A percentile compares a stretch with the other conserved stretches of the same genome.
Conservation (phyloP, 2,329 filamentous ascomycete species). For the Fusarium equiseti region DNA sequence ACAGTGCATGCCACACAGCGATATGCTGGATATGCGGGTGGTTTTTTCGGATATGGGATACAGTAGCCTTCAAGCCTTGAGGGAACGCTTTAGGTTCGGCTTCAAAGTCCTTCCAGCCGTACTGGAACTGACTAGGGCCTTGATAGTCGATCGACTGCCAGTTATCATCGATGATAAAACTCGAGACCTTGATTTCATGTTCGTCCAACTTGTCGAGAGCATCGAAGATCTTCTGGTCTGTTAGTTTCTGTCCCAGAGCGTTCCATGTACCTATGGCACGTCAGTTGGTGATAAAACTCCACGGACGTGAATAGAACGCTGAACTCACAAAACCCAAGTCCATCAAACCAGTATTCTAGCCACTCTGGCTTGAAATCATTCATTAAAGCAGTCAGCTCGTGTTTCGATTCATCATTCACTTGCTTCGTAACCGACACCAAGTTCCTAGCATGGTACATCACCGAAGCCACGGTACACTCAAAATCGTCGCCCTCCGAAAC, state of each 20-base stretch:
- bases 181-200: constrained; percentile 81
- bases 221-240: constrained; percentile 80
- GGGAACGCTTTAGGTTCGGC: constrained; percentile 85
- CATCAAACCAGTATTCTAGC: constrained; percentile 92
- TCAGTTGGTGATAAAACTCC: constrained; percentile 27
- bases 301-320: neutral
- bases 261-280: constrained; percentile 82
- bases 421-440: constrained; percentile 56
- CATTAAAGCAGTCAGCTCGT: constrained; percentile 60
- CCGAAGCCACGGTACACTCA: constrained; percentile 80
- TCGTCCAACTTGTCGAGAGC: constrained; percentile 79
- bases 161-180: constrained; percentile 95
- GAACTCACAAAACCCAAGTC: constrained; percentile 83
- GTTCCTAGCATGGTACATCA: constrained; percentile 88
- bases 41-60: constrained; percentile 74
- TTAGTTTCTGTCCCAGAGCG: constrained; percentile 84
- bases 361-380: constrained; percentile 71
- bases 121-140: constrained; percentile 65
- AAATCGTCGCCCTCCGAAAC: constrained; percentile 79
- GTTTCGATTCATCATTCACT: constrained; percentile 56
- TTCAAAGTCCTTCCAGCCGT: constrained; percentile 86
- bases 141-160: constrained; percentile 82
- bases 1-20: constrained; percentile 92
- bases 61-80: constrained; percentile 77
- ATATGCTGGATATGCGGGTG: constrained; percentile 83